Evolutionary conservation across 495 filamentous ascomycete genomes (phyloP), one percentile per base, ranked within the genome.

Genomic region (Neurospora sp.): DNA sequence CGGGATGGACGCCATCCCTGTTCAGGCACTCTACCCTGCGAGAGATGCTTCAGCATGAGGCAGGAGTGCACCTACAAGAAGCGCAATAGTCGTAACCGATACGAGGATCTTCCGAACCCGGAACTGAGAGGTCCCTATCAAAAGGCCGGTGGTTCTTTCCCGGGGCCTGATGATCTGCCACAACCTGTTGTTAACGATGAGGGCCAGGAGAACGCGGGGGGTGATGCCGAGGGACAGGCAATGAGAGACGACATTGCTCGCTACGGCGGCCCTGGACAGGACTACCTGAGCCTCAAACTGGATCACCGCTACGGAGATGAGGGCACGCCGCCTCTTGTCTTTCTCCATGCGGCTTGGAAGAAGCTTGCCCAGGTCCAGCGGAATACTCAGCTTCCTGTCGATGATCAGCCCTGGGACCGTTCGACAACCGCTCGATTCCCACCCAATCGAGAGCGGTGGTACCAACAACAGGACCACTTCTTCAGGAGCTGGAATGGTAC

Each of bases 301-400:
- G 20, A 65, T 14, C 27, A 1, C n/a, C 74, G 74, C n/a, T 78
- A 79, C 73, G 72, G 73, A 0, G 39, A 53, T 39, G 73, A 77
- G 45, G 70, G 72, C 20, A 76, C 59, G 1, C 78, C 76, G 10
- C 76, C 78, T 3, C 75, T 79, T 3, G 37, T 53, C 0, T 79
- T 78, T 70, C 75, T 79, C 35, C 72, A 76, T 22, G 73, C 20
- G 48, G 75, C 78, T 42, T 76, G 78, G 76, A 70, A 73, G 1
- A 78, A 53, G 44, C 72, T 78, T 12, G 74, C 76, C 61, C 61
- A 69, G 17, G n/a, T 37, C 22, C 35, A 73, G 27, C 27, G 14
- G 1, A 27, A 16, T 35, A 35, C 4, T 35, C 41, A 69, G n/a
- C 31, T 59, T 40, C 16, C 71, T 22, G 71, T 59, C 12, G 74